Evolutionary conservation across 176 grass and related monocot species (phyloP).

Genomic region (Elymus sibiricus): DNA sequence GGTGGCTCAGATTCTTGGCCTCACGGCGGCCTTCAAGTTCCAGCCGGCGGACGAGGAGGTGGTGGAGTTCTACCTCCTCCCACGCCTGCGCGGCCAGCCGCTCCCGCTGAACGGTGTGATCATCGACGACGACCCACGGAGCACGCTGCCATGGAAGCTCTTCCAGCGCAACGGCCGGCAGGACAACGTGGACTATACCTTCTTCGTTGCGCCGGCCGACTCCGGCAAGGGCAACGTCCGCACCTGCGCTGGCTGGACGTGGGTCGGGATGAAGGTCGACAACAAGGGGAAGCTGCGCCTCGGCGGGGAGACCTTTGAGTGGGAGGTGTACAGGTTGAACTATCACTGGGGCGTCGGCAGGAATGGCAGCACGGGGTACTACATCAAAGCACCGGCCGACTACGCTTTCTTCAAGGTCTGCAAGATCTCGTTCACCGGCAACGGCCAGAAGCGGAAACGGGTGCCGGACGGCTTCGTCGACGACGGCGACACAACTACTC

Average conservation of each 20-base stretch:
- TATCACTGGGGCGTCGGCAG: no score
- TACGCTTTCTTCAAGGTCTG: background rate
- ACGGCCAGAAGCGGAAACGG: slow-evolving; percentile 17
- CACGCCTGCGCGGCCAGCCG: background rate
- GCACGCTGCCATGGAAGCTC: slow-evolving; percentile 14
- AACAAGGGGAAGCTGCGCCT: background rate
- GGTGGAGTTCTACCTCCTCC: background rate
- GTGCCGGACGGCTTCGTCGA: background rate
- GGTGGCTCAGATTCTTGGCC: no score
- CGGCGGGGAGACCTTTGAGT: background rate
- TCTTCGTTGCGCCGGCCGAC: background rate
- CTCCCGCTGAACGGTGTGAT: background rate
- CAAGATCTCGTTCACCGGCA: slow-evolving; percentile 10
- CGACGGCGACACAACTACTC: background rate
- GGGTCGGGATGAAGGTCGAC: background rate
- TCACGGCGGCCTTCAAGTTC: no score
- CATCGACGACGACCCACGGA: background rate
- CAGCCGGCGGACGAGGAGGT: background rate
- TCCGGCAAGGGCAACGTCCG: background rate
- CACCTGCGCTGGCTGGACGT: background rate
- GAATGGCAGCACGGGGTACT: background rate
- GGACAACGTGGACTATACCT: background rate
- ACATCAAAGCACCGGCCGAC: background rate
- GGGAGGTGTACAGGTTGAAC: no score
- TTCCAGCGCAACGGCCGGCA: background rate